Base-by-base conservation (phyloP, 2,329 filamentous ascomycete species). In the Exophiala mesophila region DNA sequence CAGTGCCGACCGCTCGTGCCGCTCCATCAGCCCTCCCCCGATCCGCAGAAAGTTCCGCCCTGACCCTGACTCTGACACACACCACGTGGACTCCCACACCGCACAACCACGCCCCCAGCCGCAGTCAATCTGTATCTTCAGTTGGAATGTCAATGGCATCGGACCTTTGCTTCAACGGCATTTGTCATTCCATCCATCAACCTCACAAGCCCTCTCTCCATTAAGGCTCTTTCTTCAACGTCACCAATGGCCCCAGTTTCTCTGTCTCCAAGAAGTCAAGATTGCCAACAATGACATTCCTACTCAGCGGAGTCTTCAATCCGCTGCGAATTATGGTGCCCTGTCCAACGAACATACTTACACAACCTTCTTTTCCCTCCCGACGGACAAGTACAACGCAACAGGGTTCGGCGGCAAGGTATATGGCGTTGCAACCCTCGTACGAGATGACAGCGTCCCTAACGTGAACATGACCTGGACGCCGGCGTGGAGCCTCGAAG, bases 401-500 rank as follows among this genome's bases (percentile, higher is more conserved):
- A 63, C 61, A 1, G 73, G 70, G 1, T 71, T 71, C 33, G 68
- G 64, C 1, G 67, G 73, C 1, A 74, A 68, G 45, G 59, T 76
- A 1, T 74, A 77, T 48, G 73, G 74, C 9, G 71, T 78, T 2
- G 71, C 66, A 19, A 69, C 67, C 17, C 64, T 77, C 32, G 52
- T 76, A 10, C 63, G 72, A 2, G 55, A 62, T 8, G 71, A 75
- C 49, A 66, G 73, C 21, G 36, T 36, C 37, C 45, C 58, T 8
- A 19, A 44, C 1, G 42, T 56, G 16, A 57, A 65, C 7, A 45
- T 55, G 0, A 59, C 69, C 0, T 60, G 68, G 5, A 63, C 61
- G 1, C 70, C 73, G 0, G 57, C 64, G 7, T 77, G 72, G 73
- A 73, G 77, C 40, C 51, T 59, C 2, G 73, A 77, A 62, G 74